Evolutionary conservation across 306 rosid species (phyloP), one percentile per base, ranked within the genome.

Genomic region (Sphenostylis stenocarpa): DNA sequence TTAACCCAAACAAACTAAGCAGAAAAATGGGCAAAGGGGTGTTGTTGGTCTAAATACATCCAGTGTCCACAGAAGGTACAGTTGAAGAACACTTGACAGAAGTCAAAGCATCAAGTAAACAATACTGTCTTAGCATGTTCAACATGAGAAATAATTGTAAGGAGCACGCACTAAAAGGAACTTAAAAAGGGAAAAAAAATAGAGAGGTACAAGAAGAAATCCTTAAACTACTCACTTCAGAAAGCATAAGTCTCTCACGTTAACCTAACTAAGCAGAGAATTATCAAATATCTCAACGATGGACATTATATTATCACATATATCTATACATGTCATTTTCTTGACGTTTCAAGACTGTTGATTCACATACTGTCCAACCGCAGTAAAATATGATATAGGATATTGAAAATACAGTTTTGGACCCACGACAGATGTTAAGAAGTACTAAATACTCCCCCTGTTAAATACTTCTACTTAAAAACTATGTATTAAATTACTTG

Each of bases 1-100:
- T 57, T 57, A 60, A 58, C 45, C 23, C 34, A 70, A 70, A 60
- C 47, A 72, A 76, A 80, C 20, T 39, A 6, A 82, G 29, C 64
- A 61, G 19, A 55, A 49, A 43, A 48, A 21, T 38, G 15, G n/a
- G 44, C 34, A 66, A 73, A 58, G 60, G 33, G 4, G n/a, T n/a
- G n/a, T 14, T 47, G 80, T 34, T 49, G 31, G 58, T 26, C 49
- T 39, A 47, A 31, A 29, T 52, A 77, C 66, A 62, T 70, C 26
- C 17, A 21, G 47, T 31, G 66, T 65, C 62, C 43, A 67, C 38
- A 70, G 70, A 62, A 17, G 45, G 48, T 20, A 51, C 6, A 57
- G 26, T 38, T 67, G 17, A 73, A 52, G 43, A 73, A 78, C 31
- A 73, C 38, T 44, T 17, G 4, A 45, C 36, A 58, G 47, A 21